phyloP scores from a whole-genome alignment of 106 monocot genomes.

The Acanthochlamys bracteata region DNA sequence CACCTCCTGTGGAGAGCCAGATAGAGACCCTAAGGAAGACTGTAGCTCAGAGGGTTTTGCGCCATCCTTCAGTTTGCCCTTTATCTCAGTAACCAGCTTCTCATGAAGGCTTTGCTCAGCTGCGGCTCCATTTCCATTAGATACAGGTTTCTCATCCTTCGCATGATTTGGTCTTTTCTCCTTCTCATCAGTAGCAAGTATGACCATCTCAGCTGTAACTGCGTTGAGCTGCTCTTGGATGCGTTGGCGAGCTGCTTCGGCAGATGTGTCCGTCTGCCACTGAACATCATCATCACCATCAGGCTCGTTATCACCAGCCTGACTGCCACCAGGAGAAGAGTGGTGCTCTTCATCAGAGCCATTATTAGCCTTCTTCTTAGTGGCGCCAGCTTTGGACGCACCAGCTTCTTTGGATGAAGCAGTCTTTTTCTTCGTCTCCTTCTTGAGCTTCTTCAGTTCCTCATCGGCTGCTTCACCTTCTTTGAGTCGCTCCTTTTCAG shows the following conservation, averaged over 20 bases:
- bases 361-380: slow-evolving; percentile 26
- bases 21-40: slow-evolving; percentile 11
- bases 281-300: slow-evolving; percentile 35
- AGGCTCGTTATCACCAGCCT: slow-evolving; percentile 22
- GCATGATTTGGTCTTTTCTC: slow-evolving; percentile 15
- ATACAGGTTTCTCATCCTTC: background rate
- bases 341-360: slow-evolving; percentile 37
- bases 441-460: slow-evolving; percentile 43
- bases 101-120: slow-evolving; percentile 1
- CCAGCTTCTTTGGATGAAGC: slow-evolving; percentile 16
- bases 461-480: slow-evolving; percentile 59
- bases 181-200: slow-evolving; percentile 48
- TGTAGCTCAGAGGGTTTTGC: slow-evolving; percentile 28
- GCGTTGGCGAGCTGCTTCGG: slow-evolving; percentile 41
- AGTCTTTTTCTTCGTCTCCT: slow-evolving; percentile 36
- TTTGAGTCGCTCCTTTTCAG: slow-evolving; percentile 47
- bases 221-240: slow-evolving; percentile 46
- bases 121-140: background rate
- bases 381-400: background rate
- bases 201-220: slow-evolving; percentile 49
- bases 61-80: slow-evolving; percentile 31
- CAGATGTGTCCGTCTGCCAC: slow-evolving; percentile 52
- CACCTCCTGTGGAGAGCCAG: slow-evolving; percentile 26
- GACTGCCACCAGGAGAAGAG: slow-evolving; percentile 27
- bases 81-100: slow-evolving; percentile 37